Base-by-base conservation (phyloP, 192 early-diverging fungal species). In the Borealophlyctis nickersoniae region DNA sequence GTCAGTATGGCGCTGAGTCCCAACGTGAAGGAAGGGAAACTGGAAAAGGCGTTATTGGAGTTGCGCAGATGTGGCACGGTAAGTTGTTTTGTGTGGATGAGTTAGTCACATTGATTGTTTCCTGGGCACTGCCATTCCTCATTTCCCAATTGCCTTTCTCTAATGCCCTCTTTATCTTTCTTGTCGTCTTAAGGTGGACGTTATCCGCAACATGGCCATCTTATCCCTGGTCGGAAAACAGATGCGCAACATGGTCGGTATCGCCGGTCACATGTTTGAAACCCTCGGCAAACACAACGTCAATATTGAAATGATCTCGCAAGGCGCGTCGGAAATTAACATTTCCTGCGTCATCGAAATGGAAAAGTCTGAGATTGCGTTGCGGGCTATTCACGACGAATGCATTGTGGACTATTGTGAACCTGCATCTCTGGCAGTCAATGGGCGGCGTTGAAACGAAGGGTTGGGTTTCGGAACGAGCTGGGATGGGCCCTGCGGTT, bases 251-350 rank as follows among this genome's bases (percentile, higher is more conserved):
- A 93, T 94, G 91, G 95, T 98, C 28, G 96, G 96, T 56, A 89
- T 94, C 52, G 89, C 93, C 5, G 87, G 92, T 27, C 85, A 79
- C 69, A 98, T 99, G 95, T 99, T 99, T 74, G 79, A 80, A 56
- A 92, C 90, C 2, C 76, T 99, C 36, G 92, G 93, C 16, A 87
- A 84, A 52, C 85, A 89, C 49, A 77, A 84, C 60, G 88, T 99
- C 65, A 99, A 99, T 70, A 96, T 99, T 70, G 96, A 99, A 76
- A 99, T 99, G 96, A 99, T 99, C 52, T 93, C 91, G 16, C 96
- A 99, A 77, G 96, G 96, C 35, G 92, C 96, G 2, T 91, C 88
- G 9, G 96, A 99, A 76, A 98, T 99, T 70, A 99, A 99, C 73
- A 99, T 99, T 64, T 92, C 89, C 23, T 99, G 96, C 63, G 94